Conservation (phyloP, 768 basidiomycete genomes). For the Kwoniella dendrophila region DNA sequence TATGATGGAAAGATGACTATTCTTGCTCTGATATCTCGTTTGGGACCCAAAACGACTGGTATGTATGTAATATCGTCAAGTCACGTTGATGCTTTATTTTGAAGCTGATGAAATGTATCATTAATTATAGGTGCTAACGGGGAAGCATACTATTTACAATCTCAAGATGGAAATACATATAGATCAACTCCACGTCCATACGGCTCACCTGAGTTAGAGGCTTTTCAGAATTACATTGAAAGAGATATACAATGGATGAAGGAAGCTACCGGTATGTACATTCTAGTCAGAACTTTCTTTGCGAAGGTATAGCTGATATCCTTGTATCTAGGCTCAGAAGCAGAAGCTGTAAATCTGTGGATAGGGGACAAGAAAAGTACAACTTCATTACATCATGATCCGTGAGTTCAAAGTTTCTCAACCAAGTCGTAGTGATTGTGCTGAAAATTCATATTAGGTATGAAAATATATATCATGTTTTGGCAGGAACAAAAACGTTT, state of each 20-base stretch:
- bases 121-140: conserved; percentile 24
- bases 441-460: conserved; percentile 63
- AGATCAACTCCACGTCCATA: conserved; percentile 19
- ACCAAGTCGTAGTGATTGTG: background rate
- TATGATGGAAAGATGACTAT: conserved; percentile 70
- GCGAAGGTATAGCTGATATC: background rate
- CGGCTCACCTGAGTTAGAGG: conserved; percentile 62
- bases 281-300: background rate
- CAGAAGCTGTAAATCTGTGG: conserved; percentile 94
- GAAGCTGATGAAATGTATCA: background rate
- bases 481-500: conserved; percentile 82
- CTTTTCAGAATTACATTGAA: conserved; percentile 69
- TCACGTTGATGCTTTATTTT: conserved; percentile 8
- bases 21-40: conserved; percentile 60
- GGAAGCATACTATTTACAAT: conserved; percentile 75
- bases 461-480: conserved; percentile 88
- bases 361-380: conserved; percentile 75
- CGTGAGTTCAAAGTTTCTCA: conserved; percentile 26
- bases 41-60: conserved; percentile 45
- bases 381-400: conserved; percentile 80
- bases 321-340: conserved; percentile 59
- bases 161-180: conserved; percentile 87
- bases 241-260: conserved; percentile 72
- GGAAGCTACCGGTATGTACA: conserved; percentile 70
- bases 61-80: conserved; percentile 28